Evolutionary conservation across 257 asterid species (phyloP), one percentile per base, ranked within the genome.

Genomic region (Galeopsis tetrahit): DNA sequence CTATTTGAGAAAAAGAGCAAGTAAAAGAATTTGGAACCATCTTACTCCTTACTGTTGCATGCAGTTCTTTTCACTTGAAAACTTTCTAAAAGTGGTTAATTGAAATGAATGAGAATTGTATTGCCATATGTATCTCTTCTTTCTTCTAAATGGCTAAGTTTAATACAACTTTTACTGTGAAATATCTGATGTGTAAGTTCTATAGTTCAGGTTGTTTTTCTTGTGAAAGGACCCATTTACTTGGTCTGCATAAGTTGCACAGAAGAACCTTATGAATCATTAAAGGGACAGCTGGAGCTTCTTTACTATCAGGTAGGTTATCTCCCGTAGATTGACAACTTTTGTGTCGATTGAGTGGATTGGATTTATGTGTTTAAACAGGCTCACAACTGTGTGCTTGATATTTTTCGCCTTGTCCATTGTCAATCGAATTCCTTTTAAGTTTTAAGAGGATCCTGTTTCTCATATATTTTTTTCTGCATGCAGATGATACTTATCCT

Each of bases 161-260:
- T 46, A 44, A 62, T 68, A 55, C 13, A 62, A 56, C 63, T 70
- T 75, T 65, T 62, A 11, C 11, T 48, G 49, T 32, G 61, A 67
- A 17, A 36, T 43, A 11, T 55, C 69, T 68, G 34, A 67, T 28
- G 60, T 10, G 17, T 36, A 21, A 11, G 53, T 55, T 59, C 44
- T 72, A 56, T 79, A 55, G 82, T 75, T 78, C 94, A 95, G 98
- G 90, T 92, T 71, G 86, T 90, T 77, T 92, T 95, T 84, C 96
- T 92, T 71, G 98, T 95, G 67, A 90, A 95, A 84, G 99, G 99
- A 75, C 99, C 99, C 58, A 87, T 95, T 75, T 95, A 92, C 84
- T 88, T 95, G 75, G 99, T 90, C 72, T 92, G 99, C 91, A 95
- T 92, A 83, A 95, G 97, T 86, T 92, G 96, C 83, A 92, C 99